Percentiles rank a stretch among this genome's conserved stretches.
Evolutionary conservation across 768 basidiomycete genomes (phyloP).

Genomic region (Chalciporus piperatus): DNA sequence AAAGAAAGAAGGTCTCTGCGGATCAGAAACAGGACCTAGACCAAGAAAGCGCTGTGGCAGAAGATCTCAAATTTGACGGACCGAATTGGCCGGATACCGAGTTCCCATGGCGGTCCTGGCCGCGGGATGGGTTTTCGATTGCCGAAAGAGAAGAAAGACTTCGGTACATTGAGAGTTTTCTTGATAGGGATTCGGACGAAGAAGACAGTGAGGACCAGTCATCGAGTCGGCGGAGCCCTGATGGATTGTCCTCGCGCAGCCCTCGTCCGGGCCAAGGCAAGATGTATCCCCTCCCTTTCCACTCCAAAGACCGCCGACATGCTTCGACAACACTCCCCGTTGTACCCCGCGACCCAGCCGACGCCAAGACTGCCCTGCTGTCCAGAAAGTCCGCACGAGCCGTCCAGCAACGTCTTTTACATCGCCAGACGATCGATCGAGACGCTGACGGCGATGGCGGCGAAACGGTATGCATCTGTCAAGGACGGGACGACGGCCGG

Average conservation of each 20-base stretch:
- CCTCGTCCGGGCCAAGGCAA: constrained; percentile 49
- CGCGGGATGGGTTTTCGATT: constrained; percentile 45
- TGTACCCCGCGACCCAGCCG: constrained; percentile 68
- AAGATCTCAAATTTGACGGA: constrained; percentile 39
- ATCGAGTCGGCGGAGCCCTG: constrained; percentile 8
- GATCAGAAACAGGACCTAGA: constrained; percentile 21
- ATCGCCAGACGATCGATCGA: constrained; percentile 38
- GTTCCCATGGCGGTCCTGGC: constrained; percentile 68
- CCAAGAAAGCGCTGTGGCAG: constrained; percentile 11
- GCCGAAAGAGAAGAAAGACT: constrained; percentile 59
- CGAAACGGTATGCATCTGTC: constrained; percentile 63
- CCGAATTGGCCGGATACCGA: constrained; percentile 79
- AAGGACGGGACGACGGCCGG: constrained; percentile 65
- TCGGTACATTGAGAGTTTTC: constrained; percentile 64
- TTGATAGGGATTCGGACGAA: constrained; percentile 69
- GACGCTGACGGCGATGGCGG: constrained; percentile 43
- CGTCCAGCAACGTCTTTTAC: constrained; percentile 47
- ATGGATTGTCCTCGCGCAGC: constrained; percentile 18
- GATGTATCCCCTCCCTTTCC: constrained; percentile 51
- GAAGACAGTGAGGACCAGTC: constrained; percentile 35
- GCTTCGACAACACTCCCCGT: constrained; percentile 25
- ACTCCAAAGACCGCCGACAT: constrained; percentile 31
- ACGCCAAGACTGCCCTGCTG: constrained; percentile 69
- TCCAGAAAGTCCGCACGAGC: constrained; percentile 69
- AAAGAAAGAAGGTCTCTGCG: constrained; percentile 46